These are phyloP conservation scores for Chloranthus sessilifolius DNA, from an alignment of 164 flowering plant species.

Conservation along the genomic window DNA sequence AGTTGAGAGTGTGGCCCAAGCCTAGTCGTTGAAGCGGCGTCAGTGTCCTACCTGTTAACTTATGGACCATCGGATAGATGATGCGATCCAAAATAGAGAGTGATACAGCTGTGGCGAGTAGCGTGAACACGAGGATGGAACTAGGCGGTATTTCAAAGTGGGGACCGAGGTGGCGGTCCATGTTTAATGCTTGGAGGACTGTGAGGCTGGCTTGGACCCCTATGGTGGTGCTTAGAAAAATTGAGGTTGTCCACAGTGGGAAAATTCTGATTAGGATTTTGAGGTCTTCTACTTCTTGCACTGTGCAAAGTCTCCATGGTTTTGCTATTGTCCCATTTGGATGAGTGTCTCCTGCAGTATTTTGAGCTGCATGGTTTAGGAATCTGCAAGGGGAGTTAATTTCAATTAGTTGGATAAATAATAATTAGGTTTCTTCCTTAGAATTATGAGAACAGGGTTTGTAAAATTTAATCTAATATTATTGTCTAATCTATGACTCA, in stretches of 20 bases:
- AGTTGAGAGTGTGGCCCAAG: constrained; percentile 48
- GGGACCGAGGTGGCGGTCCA: constrained; percentile 59
- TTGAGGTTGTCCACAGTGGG: constrained; percentile 50
- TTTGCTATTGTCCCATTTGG: constrained; percentile 27
- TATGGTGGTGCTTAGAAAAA: constrained; percentile 43
- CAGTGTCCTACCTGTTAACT: constrained; percentile 15
- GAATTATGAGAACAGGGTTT: too few species aligned
- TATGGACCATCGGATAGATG: constrained; percentile 38
- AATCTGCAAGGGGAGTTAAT: too few species aligned
- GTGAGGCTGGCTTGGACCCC: constrained; percentile 36
- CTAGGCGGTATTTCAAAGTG: constrained; percentile 60
- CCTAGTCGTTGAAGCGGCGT: constrained; percentile 55
- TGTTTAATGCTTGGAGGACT: constrained; percentile 52
- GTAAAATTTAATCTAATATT: too few species aligned
- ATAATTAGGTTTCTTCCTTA: too few species aligned
- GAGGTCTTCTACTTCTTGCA: constrained; percentile 64
- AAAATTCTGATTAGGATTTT: constrained; percentile 45
- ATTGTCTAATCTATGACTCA: too few species aligned
- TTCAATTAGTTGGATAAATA: too few species aligned
- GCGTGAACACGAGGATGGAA: constrained; percentile 31
- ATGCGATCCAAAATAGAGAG: constrained; percentile 40
- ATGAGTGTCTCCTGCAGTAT: constrained; percentile 24
- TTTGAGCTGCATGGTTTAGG: constrained; percentile 52
- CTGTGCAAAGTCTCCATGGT: constrained; percentile 52
- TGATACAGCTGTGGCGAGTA: constrained; percentile 33